Evolutionary conservation across 2,329 filamentous ascomycete genomes (phyloP), one percentile per base, ranked within the genome.

Genomic region (Domatiomyces globalis): DNA sequence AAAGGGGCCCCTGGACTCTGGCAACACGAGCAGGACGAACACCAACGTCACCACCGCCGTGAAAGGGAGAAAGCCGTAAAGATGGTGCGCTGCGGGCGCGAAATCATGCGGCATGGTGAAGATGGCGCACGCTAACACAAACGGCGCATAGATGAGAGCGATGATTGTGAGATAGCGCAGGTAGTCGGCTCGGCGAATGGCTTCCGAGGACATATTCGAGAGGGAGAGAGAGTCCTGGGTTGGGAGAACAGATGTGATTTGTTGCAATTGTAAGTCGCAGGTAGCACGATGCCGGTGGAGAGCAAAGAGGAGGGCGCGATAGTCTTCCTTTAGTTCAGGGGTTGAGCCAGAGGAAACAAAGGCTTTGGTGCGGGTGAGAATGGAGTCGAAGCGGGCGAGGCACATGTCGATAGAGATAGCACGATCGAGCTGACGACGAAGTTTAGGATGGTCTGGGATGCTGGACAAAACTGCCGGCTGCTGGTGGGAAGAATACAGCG

Each of bases 261-360:
- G 56, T 43, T 56, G 54, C 51, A 56, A 55, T 46, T 54, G 52
- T 5, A 50, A 52, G 49, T 58, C 54, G 51, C 52, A 56, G 43
- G 56, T 52, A 19, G 52, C 54, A 20, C 56, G 54, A 25, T 58
- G 54, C 48, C 55, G 54, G 53, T 58, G 56, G 17, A 58, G 49
- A 19, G 54, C 54, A 49, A 56, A 55, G 43, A 58, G 46, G 4
- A 58, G 49, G 9, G 44, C 46, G 5, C 56, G 52, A 49, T 58
- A 58, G 45, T 56, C 54, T 12, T 56, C 56, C 18, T 49, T 54
- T 25, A 58, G 29, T 43, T 52, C 25, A 15, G 44, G 44, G 12
- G 44, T 22, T n/a, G 44, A 15, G 43, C 53, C 52, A 22, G 44
- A 22, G 17, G 50, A 51, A 5, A 56, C 52, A 18, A 52, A 56